These are phyloP conservation scores for Leccinum variabile DNA, from an alignment of 1,284 basidiomycete genomes.

Conservation along the genomic window DNA sequence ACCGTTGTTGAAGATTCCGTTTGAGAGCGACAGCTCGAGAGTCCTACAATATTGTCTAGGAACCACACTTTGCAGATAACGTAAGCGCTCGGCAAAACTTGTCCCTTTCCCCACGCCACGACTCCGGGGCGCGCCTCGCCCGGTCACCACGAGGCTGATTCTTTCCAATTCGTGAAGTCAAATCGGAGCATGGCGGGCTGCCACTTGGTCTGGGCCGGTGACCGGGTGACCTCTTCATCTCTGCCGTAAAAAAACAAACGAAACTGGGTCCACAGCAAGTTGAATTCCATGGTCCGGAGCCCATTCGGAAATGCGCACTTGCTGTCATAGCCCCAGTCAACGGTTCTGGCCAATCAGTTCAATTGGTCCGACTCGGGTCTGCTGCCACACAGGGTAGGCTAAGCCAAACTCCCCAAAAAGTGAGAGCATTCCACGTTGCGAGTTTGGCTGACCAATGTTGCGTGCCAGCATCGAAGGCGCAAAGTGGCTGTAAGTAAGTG, in stretches of 20 bases:
- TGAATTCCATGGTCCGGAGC: neutral
- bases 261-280: neutral
- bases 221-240: neutral
- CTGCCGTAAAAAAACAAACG: slow-evolving; percentile 12
- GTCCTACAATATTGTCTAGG: neutral
- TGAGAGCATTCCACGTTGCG: neutral
- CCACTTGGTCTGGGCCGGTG: neutral
- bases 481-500: neutral
- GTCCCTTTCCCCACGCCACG: slow-evolving; percentile 7
- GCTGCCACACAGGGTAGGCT: neutral
- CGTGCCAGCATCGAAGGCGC: neutral
- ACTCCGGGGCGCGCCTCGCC: slow-evolving; percentile 18
- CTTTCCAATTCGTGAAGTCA: slow-evolving; percentile 7
- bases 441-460: neutral
- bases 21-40: neutral
- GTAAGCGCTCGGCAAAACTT: neutral
- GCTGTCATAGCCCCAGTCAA: neutral
- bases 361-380: neutral
- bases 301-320: neutral
- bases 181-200: neutral
- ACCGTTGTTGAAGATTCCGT: neutral
- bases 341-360: neutral
- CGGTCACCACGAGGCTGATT: slow-evolving; percentile 12
- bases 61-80: neutral
- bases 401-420: neutral